Evolutionary conservation across 176 grass and related monocot genomes (phyloP).

Genomic region (Triticum turgidum): DNA sequence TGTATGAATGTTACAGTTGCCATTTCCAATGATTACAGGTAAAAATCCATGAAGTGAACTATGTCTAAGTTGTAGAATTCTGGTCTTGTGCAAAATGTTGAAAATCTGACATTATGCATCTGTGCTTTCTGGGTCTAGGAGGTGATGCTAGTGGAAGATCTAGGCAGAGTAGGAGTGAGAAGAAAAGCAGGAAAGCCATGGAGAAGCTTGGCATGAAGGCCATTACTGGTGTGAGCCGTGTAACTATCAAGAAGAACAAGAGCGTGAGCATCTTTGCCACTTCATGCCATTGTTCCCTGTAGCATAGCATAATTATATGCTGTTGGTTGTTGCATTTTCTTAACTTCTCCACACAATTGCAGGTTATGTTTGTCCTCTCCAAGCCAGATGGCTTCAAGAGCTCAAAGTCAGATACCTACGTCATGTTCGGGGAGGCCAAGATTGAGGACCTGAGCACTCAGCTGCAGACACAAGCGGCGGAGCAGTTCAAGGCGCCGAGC

Average conservation of each 20-base stretch:
- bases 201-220: slow-evolving; percentile 40
- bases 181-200: slow-evolving; percentile 40
- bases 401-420: slow-evolving; percentile 30
- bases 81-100: background rate
- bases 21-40: too few species aligned
- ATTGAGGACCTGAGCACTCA: slow-evolving; percentile 38
- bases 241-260: slow-evolving; percentile 46
- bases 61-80: background rate
- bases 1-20: too few species aligned
- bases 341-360: background rate
- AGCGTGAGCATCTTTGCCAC: slow-evolving; percentile 11
- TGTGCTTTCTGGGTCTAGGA: slow-evolving; percentile 9
- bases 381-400: slow-evolving; percentile 44
- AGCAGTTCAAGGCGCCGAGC: slow-evolving; percentile 25
- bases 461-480: slow-evolving; percentile 24
- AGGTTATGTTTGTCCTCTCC: slow-evolving; percentile 33
- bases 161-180: slow-evolving; percentile 45
- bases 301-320: background rate
- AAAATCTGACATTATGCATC: background rate
- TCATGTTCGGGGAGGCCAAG: slow-evolving; percentile 39
- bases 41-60: too few species aligned
- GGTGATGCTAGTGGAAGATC: slow-evolving; percentile 30
- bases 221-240: slow-evolving; percentile 39
- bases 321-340: background rate
- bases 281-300: background rate